Base-by-base conservation (phyloP, 352 stramenopile species). In the Phytopythium aichiense region DNA sequence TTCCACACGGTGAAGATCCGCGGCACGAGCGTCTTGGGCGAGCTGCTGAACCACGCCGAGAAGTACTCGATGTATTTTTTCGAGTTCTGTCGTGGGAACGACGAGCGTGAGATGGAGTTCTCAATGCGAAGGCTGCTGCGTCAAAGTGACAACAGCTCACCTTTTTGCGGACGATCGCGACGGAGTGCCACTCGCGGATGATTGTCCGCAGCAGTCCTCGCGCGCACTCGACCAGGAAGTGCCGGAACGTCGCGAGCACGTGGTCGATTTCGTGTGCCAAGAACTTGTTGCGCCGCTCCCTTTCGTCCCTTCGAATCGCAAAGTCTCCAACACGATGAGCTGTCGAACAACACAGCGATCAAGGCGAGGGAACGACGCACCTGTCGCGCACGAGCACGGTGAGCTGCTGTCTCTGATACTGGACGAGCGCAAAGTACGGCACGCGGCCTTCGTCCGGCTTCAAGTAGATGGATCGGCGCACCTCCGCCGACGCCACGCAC, bases 51-150 rank as follows among this genome's bases (percentile, higher is more conserved):
- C 83, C 81, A 92, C 18, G 69, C 74, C 1, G 83, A 92, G 42
- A 85, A 90, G 54, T 89, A 87, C 25, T 74, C 68, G 7, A 90
- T 70, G 55, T 92, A 88, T 64, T 92, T 92, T 33, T 74, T 83
- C 43, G 79, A 73, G 56, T 89, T 89, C 81, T 88, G 45, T 37
- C 5, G 15, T 33, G 15, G 31, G 35, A 58, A 8, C n/a, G 46
- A 52, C 22, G 58, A 7, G 37, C 11, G 45, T 28, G n/a, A 20
- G 22, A 18, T 16, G 22, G 6, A 16, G 45, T 51, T 31, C 23
- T 20, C n/a, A 5, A 12, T 25, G n/a, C 7, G n/a, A 15, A 22
- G 4, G 6, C 7, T 12, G 22, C 64, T 20, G 8, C 15, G 11
- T n/a, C 6, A 23, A 30, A 28, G 61, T 18, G 8, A 56, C 22